Base-by-base conservation (phyloP, 345 rosid species). In the Hibiscus syriacus region DNA sequence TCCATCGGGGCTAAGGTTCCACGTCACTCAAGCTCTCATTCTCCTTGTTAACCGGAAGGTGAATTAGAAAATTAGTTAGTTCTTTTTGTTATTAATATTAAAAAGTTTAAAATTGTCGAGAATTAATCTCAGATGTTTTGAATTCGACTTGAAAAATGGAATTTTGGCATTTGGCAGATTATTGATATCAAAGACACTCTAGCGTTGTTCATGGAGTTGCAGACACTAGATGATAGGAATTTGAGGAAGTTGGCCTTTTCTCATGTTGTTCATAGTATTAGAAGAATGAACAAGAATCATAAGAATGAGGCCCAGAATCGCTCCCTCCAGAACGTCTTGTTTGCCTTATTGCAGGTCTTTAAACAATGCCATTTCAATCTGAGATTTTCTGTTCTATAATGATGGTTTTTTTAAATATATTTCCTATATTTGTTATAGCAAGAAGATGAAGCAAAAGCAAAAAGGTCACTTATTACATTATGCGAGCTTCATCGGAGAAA, bases 1-100 rank as follows among this genome's bases (percentile, higher is more conserved):
- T 73, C 97, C 92, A 0, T 87, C 96, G 3, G 93, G 98, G n/a
- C 92, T 92, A 34, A 80, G 99, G 53, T 81, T 80, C 76, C 83
- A 85, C 36, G 85, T 82, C 41, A 65, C 92, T 0, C 95, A 91
- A 74, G 97, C 98, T 2, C 78, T 94, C 14, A 82, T 86, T 78
- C 86, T 94, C 23, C 87, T 91, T 0, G 72, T 84, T 68, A 92
- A 91, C 70, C 74, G 93, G 55, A 76, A 91, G 86, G 97, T 89
- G 34, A 60, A 11, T 1, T 9, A 20, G 32, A 19, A 30, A 19
- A 43, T 13, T n/a, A n/a, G 29, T 48, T 49, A 16, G 36, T 46
- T 7, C 16, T 34, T 45, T 29, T 41, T 63, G 23, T 25, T 54
- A 43, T 13, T 3, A 50, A 38, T 52, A 0, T 8, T 11, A 7